phyloP scores from a whole-genome alignment of 2,329 filamentous ascomycete species.

The Septoria petroselini region DNA sequence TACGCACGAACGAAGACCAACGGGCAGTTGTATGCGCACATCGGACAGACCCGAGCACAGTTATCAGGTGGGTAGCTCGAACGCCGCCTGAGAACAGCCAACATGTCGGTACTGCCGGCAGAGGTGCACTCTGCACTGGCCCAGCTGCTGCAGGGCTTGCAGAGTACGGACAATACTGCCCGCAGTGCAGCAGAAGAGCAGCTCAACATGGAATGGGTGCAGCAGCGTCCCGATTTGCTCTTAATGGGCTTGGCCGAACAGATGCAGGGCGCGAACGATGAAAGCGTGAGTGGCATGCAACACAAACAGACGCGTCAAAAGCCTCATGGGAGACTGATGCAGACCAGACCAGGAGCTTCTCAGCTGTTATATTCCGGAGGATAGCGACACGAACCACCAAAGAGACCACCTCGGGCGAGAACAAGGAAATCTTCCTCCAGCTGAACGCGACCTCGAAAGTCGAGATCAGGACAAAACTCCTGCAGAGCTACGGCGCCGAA shows the following conservation, averaged over 20 bases:
- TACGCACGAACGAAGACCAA: not conserved
- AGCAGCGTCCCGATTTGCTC: slow-evolving; percentile 75
- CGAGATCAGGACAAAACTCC: slow-evolving; percentile 77
- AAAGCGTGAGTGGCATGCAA: slow-evolving; percentile 56
- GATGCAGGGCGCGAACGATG: slow-evolving; percentile 72
- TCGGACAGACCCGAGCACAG: not conserved
- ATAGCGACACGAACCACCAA: slow-evolving; percentile 89
- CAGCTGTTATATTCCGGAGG: slow-evolving; percentile 88
- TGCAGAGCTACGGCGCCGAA: slow-evolving; percentile 73
- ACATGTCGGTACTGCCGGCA: slow-evolving; percentile 70
- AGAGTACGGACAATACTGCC: slow-evolving; percentile 82
- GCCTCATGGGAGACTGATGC: slow-evolving; percentile 12
- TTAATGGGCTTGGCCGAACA: slow-evolving; percentile 95
- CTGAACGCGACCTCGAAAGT: slow-evolving; percentile 69
- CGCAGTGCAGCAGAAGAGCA: slow-evolving; percentile 86
- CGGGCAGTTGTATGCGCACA: slow-evolving; percentile 1
- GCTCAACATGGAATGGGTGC: slow-evolving; percentile 85
- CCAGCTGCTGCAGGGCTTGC: slow-evolving; percentile 82
- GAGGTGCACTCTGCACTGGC: slow-evolving; percentile 81
- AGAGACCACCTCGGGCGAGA: slow-evolving; percentile 62
- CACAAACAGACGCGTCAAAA: not conserved
- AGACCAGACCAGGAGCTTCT: slow-evolving; percentile 76
- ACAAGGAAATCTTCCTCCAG: slow-evolving; percentile 80
- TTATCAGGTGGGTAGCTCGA: not conserved
- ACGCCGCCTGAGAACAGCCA: slow-evolving; percentile 9